These are phyloP conservation scores for Fraxinus ornus DNA, from an alignment of 305 asterid genomes.

Conservation along the genomic window DNA sequence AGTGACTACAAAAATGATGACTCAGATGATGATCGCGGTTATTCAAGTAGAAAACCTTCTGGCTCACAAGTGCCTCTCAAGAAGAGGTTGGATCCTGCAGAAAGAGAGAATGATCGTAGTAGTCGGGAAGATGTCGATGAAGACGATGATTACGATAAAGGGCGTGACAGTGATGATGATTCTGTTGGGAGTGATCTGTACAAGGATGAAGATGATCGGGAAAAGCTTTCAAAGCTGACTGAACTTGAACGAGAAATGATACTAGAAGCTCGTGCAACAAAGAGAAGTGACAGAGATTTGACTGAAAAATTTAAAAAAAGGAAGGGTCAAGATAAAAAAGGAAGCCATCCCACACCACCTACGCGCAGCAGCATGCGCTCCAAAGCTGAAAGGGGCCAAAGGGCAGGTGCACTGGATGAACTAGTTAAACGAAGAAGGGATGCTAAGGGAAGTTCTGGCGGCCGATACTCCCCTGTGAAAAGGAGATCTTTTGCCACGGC, in stretches of 20 bases:
- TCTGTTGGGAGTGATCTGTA: slow-evolving; percentile 94
- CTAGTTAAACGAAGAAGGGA: slow-evolving; percentile 79
- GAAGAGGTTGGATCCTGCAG: slow-evolving; percentile 79
- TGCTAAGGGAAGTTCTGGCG: slow-evolving; percentile 65
- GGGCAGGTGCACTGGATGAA: slow-evolving; percentile 85
- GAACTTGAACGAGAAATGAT: slow-evolving; percentile 90
- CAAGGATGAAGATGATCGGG: slow-evolving; percentile 82
- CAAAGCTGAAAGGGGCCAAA: slow-evolving; percentile 46
- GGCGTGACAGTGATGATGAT: slow-evolving; percentile 82
- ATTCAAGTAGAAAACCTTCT: slow-evolving; percentile 69
- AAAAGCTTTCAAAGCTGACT: slow-evolving; percentile 75
- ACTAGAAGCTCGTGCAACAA: slow-evolving; percentile 75
- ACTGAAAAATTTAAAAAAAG: slow-evolving; percentile 62
- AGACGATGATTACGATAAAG: slow-evolving; percentile 44
- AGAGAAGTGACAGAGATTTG: slow-evolving; percentile 79
- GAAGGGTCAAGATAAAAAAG: slow-evolving; percentile 55
- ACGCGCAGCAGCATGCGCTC: slow-evolving; percentile 79
- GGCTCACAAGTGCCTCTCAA: slow-evolving; percentile 86
- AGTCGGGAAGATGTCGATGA: slow-evolving; percentile 63
- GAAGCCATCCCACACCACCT: slow-evolving; percentile 64
- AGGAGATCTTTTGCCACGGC: slow-evolving; percentile 66
- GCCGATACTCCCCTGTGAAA: slow-evolving; percentile 78
- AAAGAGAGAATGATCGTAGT: slow-evolving; percentile 70
- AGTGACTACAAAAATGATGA: slow-evolving; percentile 84
- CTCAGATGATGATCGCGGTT: slow-evolving; percentile 73